Evolutionary conservation across 129 eudicot species (phyloP).

Genomic region (Sambucus nigra): DNA sequence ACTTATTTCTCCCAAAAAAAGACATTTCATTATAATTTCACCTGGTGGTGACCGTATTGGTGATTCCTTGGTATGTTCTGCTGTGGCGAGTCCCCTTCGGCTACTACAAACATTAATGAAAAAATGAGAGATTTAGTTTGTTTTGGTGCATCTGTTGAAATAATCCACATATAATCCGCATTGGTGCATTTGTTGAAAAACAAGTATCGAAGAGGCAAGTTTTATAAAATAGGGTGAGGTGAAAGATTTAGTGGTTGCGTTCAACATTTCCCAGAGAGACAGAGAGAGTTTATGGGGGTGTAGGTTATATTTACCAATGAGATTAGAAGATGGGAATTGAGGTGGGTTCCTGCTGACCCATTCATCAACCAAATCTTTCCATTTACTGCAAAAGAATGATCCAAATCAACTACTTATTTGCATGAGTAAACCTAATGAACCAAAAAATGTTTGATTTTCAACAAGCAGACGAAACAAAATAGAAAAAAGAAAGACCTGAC

Average conservation of each 20-base stretch:
- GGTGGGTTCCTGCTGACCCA: constrained; percentile 74
- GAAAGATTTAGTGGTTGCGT: background rate
- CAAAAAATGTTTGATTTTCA: too few species aligned
- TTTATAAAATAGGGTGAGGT: constrained; percentile 8
- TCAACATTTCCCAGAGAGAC: background rate
- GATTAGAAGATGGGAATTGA: constrained; percentile 30
- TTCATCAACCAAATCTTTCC: constrained; percentile 94
- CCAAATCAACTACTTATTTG: too few species aligned
- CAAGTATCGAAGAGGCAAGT: constrained; percentile 10
- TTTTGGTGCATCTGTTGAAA: too few species aligned
- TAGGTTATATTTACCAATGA: constrained; percentile 38
- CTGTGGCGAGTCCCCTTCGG: constrained; percentile 77
- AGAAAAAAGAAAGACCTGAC: constrained; percentile 42
- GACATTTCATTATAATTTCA: constrained; percentile 9
- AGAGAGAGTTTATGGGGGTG: constrained; percentile 2
- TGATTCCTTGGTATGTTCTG: constrained; percentile 35
- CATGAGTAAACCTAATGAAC: too few species aligned
- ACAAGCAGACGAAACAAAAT: too few species aligned
- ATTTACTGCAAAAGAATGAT: constrained; percentile 41
- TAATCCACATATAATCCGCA: too few species aligned
- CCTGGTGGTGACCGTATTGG: constrained; percentile 64
- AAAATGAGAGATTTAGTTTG: background rate
- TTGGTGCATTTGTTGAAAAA: constrained; percentile 7
- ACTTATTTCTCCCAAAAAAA: background rate
- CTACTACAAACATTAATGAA: constrained; percentile 32